Evolutionary conservation across 1,139 yeast species (phyloP), one percentile per base, ranked within the genome.

Genomic region (Blastobotrys serpentis): DNA sequence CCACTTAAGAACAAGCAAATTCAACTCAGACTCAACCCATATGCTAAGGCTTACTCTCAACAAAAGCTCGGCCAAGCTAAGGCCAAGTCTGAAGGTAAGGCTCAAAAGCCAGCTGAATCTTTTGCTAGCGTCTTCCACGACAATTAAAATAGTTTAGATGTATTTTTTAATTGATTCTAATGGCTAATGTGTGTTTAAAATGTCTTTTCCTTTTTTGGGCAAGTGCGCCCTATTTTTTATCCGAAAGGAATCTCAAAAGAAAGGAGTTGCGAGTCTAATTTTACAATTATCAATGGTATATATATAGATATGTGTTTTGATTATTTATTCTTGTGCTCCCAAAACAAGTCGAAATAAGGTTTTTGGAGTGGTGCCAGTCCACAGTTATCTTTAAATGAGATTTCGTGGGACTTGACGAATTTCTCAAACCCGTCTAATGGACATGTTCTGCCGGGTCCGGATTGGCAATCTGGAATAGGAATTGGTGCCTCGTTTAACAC

Each of bases 1-100:
- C 98, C 99, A 79, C 89, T 92, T 75, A 92, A 88, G 92, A 92
- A 94, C 97, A 90, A 89, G 84, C 96, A 88, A 80, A 94, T 89
- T 69, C 78, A 89, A 73, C 84, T 89, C 76, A 88, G 97, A 82
- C 86, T 92, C 76, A 94, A 92, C 96, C 99, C 99, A 65, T 92
- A 92, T 84, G 98, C 98, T 70, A 88, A 88, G 86, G 95, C 92
- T 67, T 89, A 82, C 78, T 72, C 96, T 68, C 88, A 86, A 74
- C 85, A 88, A 79, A 86, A 87, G 79, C 78, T 85, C 66, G 96
- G 95, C 69, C 83, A 90, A 65, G 77, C 77, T 73, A 87, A 87
- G 84, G 86, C 75, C 72, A 72, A 76, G 73, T 65, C 84, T 67
- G 79, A 74, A 66, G 54, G 59, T 47, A 57, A 57, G 58, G 48